Evolutionary conservation across 345 rosid genomes (phyloP).

Genomic region (Pelargonium nanum): DNA sequence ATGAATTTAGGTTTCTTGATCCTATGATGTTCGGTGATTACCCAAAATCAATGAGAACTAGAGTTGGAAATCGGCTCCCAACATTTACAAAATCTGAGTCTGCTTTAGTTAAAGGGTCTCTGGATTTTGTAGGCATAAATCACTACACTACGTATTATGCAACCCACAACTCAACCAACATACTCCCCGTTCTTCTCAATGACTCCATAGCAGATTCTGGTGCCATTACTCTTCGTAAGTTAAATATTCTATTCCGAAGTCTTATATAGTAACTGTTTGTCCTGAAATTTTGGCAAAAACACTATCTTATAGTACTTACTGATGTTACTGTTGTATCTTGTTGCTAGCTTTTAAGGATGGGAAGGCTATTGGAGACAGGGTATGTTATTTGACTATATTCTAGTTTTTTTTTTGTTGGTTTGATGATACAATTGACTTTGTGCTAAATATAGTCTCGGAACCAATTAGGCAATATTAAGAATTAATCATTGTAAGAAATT

Average conservation of each 20-base stretch:
- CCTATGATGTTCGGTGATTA: slow-evolving; percentile 84
- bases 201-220: slow-evolving; percentile 81
- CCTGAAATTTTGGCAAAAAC: neutral
- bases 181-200: slow-evolving; percentile 34
- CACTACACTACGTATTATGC: slow-evolving; percentile 89
- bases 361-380: slow-evolving; percentile 65
- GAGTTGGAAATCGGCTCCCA: slow-evolving; percentile 73
- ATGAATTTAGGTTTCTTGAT: slow-evolving; percentile 64
- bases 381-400: slow-evolving; percentile 14
- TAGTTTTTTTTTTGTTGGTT: neutral
- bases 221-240: slow-evolving; percentile 66
- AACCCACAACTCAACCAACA: slow-evolving; percentile 19
- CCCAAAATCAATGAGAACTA: slow-evolving; percentile 70
- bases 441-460: neutral
- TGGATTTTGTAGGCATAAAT: slow-evolving; percentile 89
- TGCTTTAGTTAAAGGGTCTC: slow-evolving; percentile 58
- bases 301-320: neutral
- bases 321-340: slow-evolving; percentile 5
- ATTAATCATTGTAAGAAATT: too few species aligned
- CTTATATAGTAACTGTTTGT: neutral
- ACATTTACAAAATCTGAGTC: slow-evolving; percentile 47
- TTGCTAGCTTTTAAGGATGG: slow-evolving; percentile 50
- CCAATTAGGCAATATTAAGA: too few species aligned
- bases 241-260: neutral
- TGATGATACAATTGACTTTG: neutral